A percentile compares a stretch with the other conserved stretches of the same genome.
These are phyloP conservation scores for Hemisphaericaspora lyxosophila DNA, from an alignment of 1,139 yeast genomes.

Conservation along the genomic window DNA sequence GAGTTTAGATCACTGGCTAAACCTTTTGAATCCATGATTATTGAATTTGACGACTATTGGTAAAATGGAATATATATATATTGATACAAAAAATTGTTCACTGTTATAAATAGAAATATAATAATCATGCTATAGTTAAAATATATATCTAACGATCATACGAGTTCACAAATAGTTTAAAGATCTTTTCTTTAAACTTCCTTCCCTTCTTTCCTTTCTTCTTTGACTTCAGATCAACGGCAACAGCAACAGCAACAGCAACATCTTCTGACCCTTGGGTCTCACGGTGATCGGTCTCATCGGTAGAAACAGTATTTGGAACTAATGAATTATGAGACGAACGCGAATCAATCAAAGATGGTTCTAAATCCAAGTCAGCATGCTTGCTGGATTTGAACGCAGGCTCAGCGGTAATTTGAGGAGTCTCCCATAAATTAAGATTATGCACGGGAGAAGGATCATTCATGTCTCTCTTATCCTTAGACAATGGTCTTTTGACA, in stretches of 20 bases:
- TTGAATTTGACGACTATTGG: too few relatives aligned
- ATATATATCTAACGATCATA: constrained; percentile 15
- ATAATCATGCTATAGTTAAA: too few relatives aligned
- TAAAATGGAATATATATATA: too few relatives aligned
- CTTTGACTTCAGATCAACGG: constrained; percentile 7
- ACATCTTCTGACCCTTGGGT: too few relatives aligned
- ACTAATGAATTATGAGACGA: background rate
- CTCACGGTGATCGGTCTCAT: constrained; percentile 5
- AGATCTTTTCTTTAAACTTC: constrained; percentile 34
- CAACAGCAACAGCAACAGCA: background rate
- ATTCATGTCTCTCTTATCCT: background rate
- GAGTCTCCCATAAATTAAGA: too few relatives aligned
- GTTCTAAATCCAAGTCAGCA: background rate
- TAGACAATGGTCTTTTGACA: background rate
- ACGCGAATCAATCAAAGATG: constrained; percentile 8
- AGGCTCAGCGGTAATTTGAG: constrained; percentile 1
- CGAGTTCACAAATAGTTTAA: constrained; percentile 36
- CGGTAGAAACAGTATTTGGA: constrained; percentile 9
- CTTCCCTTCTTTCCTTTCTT: constrained; percentile 19
- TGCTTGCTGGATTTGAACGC: background rate
- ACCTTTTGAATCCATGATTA: background rate
- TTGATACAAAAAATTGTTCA: too few relatives aligned
- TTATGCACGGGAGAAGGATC: too few relatives aligned
- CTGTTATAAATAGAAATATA: background rate
- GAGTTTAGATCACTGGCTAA: background rate